Evolutionary conservation across 2,329 filamentous ascomycete genomes (phyloP), one percentile per base, ranked within the genome.

Genomic region (Ceratocystis lukuohia): DNA sequence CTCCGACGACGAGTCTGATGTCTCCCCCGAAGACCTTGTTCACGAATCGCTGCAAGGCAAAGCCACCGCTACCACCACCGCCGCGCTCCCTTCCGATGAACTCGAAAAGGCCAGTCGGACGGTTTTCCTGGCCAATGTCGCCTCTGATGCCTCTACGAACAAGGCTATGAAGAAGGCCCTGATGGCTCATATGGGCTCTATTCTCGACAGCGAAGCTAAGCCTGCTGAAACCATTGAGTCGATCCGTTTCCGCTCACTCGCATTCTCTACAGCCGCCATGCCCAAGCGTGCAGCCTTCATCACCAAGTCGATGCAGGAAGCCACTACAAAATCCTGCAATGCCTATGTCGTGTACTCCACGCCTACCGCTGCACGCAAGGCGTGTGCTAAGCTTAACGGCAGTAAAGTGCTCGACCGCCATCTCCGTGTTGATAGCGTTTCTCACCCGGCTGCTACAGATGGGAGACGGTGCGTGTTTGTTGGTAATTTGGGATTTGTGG

Each of bases 271-370:
- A 33, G 83, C 80, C 45, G 80, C 85, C 17, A 82, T 96, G 66
- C 94, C 94, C 62, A 96, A 96, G 78, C 89, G 93, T 69, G 94
- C 93, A n/a, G 89, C 94, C 28, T 97, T 86, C 75, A 94, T 93
- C 69, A 95, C 90, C 71, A 91, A 92, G 74, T 87, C 91, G 28
- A 80, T 97, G 67, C 93, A 96, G 87, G 87, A 89, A 68, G 85
- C 90, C 22, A 99, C 95, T 1, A 94, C 93, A 0, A 90, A 89
- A 72, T 95, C 89, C 69, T 91, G 92, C 68, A 96, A 99, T 74
- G 94, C 94, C 61, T 99, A 99, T 74, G 90, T 83, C 37, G 91
- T 99, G 62, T 96, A 94, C 78, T 88, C 85, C 56, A 90, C 88
- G 1, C 76, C 84, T 0, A 78, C 84, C 7, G 90, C 89, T 2